These are phyloP conservation scores for Tricholoma hemisulphureum DNA, from an alignment of 768 basidiomycete genomes.

Conservation along the genomic window DNA sequence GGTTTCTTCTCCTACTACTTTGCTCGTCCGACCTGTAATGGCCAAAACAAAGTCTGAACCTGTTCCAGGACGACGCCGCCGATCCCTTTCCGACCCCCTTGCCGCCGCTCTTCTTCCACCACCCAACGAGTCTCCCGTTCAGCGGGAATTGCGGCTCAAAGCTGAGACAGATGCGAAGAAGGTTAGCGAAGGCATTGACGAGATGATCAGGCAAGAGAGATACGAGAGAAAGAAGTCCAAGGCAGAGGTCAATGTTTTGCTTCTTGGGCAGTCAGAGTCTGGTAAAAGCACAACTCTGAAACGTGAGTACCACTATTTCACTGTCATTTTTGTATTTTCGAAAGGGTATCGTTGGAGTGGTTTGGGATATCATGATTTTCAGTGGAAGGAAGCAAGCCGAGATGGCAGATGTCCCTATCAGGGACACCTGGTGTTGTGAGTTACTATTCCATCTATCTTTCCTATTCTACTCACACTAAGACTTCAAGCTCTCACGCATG, in stretches of 20 bases:
- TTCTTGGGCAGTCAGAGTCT: constrained; percentile 87
- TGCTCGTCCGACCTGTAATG: constrained; percentile 33
- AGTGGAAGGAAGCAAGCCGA: background rate
- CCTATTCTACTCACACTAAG: constrained; percentile 13
- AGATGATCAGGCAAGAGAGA: constrained; percentile 67
- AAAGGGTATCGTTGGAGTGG: constrained; percentile 10
- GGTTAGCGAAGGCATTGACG: constrained; percentile 76
- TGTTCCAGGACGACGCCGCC: constrained; percentile 32
- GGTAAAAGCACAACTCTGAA: constrained; percentile 88
- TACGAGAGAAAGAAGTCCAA: constrained; percentile 57
- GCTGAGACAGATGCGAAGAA: constrained; percentile 72
- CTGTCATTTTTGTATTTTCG: constrained; percentile 6
- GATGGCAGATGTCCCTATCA: background rate
- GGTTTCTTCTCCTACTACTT: constrained; percentile 20
- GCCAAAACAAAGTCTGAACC: constrained; percentile 35
- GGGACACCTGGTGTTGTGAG: constrained; percentile 6
- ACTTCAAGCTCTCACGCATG: constrained; percentile 11
- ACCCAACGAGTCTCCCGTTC: constrained; percentile 62
- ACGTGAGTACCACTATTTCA: constrained; percentile 54
- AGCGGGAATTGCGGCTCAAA: constrained; percentile 63
- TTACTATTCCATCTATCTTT: background rate
- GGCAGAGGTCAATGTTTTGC: constrained; percentile 69
- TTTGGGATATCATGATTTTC: background rate
- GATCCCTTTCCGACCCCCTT: constrained; percentile 67
- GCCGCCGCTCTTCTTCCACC: constrained; percentile 67